These are phyloP conservation scores for Fragosphaeria purpurea DNA, from an alignment of 2,329 filamentous ascomycete genomes.

Conservation along the genomic window DNA sequence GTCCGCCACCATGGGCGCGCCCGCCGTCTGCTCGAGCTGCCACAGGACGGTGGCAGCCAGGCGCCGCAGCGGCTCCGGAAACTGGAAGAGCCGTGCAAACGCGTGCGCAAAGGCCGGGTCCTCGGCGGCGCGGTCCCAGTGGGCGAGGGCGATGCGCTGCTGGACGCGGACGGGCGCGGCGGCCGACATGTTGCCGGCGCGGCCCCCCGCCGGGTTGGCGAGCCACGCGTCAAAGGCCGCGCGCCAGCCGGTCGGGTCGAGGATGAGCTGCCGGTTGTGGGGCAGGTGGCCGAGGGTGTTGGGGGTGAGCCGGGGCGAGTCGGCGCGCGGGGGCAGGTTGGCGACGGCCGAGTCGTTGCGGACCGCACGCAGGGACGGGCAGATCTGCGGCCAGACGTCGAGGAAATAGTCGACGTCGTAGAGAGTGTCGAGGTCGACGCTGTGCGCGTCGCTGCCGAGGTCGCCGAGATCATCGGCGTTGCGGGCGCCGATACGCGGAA, in stretches of 20 bases:
- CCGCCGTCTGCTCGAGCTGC: slow-evolving; percentile 2
- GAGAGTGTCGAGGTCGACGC: slow-evolving; percentile 7
- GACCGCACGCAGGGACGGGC: slow-evolving; percentile 12
- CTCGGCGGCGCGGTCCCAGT: slow-evolving; percentile 6
- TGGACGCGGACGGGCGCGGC: slow-evolving; percentile 8
- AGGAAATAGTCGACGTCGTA: slow-evolving; percentile 12
- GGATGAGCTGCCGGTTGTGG: slow-evolving; percentile 10
- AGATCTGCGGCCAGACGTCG: slow-evolving; percentile 7
- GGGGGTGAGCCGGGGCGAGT: slow-evolving; percentile 4
- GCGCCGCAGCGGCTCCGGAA: neutral
- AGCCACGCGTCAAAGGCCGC: slow-evolving; percentile 12
- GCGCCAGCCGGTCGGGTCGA: slow-evolving; percentile 13
- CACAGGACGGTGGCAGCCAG: slow-evolving; percentile 5
- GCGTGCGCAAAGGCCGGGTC: neutral
- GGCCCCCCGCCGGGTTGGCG: neutral
- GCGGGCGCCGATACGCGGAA: slow-evolving; percentile 16
- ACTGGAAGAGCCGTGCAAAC: neutral
- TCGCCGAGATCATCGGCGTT: slow-evolving; percentile 11
- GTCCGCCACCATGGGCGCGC: slow-evolving; percentile 4
- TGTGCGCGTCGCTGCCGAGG: slow-evolving; percentile 6
- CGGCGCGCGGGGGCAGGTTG: neutral
- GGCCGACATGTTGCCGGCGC: neutral
- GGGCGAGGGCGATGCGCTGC: slow-evolving; percentile 5
- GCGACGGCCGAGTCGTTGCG: slow-evolving; percentile 5
- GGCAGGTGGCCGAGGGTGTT: slow-evolving; percentile 6